phyloP scores from a whole-genome alignment of 257 asterid species.

The Marsdenia floribunda region DNA sequence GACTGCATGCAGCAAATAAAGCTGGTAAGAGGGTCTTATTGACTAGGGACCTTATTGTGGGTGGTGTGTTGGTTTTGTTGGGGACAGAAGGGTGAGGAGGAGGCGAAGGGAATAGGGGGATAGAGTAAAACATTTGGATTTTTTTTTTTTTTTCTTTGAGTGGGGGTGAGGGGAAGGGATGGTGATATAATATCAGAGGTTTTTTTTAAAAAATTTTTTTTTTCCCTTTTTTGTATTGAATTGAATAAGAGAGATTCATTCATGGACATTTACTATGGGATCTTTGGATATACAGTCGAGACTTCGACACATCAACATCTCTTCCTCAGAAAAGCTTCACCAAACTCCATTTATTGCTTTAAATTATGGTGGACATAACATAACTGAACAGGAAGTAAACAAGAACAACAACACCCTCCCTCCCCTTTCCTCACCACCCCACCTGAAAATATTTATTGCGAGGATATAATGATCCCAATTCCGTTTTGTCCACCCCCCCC shows the following conservation, averaged over 20 bases:
- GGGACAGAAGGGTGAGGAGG: conserved; percentile 7
- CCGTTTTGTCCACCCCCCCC: not conserved
- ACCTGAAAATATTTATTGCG: conserved; percentile 5
- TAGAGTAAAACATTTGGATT: conserved; percentile 4
- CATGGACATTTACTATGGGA: conserved; percentile 8
- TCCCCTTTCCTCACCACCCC: not conserved
- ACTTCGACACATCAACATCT: conserved; percentile 52
- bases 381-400: not conserved
- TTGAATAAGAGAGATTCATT: not conserved
- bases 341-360: conserved; percentile 51
- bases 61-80: not conserved
- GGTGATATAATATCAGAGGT: too few relatives aligned
- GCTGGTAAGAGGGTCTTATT: not conserved
- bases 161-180: conserved; percentile 2
- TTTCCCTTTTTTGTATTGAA: not conserved
- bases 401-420: not conserved
- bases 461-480: not conserved
- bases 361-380: conserved; percentile 7
- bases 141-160: not conserved
- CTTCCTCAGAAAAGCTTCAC: conserved; percentile 34
- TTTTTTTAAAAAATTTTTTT: too few relatives aligned
- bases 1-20: conserved; percentile 9
- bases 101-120: conserved; percentile 22
- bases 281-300: conserved; percentile 23
- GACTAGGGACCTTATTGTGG: not conserved